Evolutionary conservation across 257 asterid genomes (phyloP), one percentile per base, ranked within the genome.

Genomic region (Solanum rostratum): DNA sequence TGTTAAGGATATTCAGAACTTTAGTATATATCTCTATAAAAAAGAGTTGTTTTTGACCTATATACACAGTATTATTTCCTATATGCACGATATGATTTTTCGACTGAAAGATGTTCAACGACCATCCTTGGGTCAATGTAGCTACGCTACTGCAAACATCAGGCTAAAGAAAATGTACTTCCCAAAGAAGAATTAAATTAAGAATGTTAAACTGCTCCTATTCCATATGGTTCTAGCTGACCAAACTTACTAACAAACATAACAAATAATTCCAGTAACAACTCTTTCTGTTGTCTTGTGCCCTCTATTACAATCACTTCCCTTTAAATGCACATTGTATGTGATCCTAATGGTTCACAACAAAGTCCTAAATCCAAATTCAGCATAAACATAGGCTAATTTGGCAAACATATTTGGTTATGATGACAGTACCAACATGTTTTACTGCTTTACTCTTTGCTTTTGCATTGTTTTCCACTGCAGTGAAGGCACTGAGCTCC

Each of bases 401-500:
- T 41, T 71, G 33, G 7, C 13, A 18, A 46, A 52, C 24, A 52
- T 12, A 19, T 5, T n/a, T 81, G 18, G 59, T 43, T 55, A 81
- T 33, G 13, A 91, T 91, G 98, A 90, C 90, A 84, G 49, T 74
- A 55, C 78, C 85, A 57, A 88, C n/a, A 10, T 73, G 79, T 82
- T 52, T 85, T 78, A 82, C 83, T 80, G 49, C 84, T 76, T 59
- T 87, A 13, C 39, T 85, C 78, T 74, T 83, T 79, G 76, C 84
- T 73, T 84, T 86, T 53, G 22, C 50, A 29, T 13, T 86, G 85
- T 57, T 41, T 86, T 83, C 68, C 16, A 33, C 45, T 60, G 80
- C 24, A 6, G 76, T 88, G n/a, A 88, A 88, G 63, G 90, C 96
- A 45, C 84, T 95, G 7, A 92, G 92, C 85, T 80, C 78, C 43